Evolutionary conservation across 1,284 basidiomycete species (phyloP), one percentile per base, ranked within the genome.

Genomic region (Ustilago tritici): DNA sequence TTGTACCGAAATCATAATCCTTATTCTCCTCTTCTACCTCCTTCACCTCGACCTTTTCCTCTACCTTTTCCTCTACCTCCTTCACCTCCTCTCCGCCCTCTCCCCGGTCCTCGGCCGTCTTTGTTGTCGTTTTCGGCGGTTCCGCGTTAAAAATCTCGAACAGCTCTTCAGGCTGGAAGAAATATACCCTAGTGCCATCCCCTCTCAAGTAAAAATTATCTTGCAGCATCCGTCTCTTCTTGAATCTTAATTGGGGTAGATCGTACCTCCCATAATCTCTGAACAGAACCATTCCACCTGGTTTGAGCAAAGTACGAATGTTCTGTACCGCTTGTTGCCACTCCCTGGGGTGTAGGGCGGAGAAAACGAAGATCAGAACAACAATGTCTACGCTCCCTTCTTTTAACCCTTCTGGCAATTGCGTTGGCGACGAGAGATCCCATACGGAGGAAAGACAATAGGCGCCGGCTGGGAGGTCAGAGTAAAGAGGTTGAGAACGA

Each of bases 251-350:
- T 87, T 99, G 96, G 95, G 84, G 84, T 3, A 85, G 90, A 85
- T 99, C 97, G 85, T 98, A 91, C 32, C 97, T 90, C 0, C 95
- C 97, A 83, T 99, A 99, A 86, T 99, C 97, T 7, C 97, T 91
- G 72, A 99, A 89, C 2, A 98, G 88, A 10, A 97, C 89, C 3
- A 91, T 87, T 1, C 97, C 96, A 23, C 91, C 92, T 0, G 95
- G 95, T 88, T 95, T 97, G 3, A 99, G 89, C 81, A 96, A 92
- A 7, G 34, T 34, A 10, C 52, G 47, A n/a, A 97, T 90, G 84
- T 99, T 99, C n/a, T 89, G 86, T 19, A 97, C 88, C 0, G 95
- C 95, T 66, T 90, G 90, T 0, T 88, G 86, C 97, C 97, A 99
- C 88, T 99, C 96, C 57, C 91, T 87, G 0, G 97, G 97, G 85